These are phyloP conservation scores for Henckelia pumila DNA, from an alignment of 257 asterid genomes.

Conservation along the genomic window DNA sequence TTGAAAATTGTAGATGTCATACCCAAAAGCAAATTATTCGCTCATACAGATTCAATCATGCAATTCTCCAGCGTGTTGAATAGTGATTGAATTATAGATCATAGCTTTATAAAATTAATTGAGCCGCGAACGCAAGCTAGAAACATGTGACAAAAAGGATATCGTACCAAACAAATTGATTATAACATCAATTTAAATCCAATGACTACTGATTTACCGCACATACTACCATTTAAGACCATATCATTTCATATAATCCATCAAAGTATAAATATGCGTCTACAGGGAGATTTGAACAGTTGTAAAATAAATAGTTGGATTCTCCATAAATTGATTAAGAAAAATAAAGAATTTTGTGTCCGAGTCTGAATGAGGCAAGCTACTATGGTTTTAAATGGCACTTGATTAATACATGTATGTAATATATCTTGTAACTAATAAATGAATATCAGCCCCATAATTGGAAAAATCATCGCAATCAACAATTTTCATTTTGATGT, in stretches of 20 bases:
- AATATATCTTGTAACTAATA: too few relatives aligned
- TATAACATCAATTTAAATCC: neutral
- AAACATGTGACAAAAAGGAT: constrained; percentile 13
- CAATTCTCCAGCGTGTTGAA: constrained; percentile 7
- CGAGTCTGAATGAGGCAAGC: neutral
- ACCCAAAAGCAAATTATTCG: constrained; percentile 13
- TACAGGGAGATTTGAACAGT: neutral
- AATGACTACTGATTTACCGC: neutral
- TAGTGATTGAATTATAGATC: constrained; percentile 14
- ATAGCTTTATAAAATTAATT: neutral
- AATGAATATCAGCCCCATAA: neutral
- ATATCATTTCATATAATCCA: neutral
- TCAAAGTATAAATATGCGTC: neutral
- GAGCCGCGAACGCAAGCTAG: neutral
- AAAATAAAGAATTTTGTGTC: constrained; percentile 4
- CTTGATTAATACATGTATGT: too few relatives aligned
- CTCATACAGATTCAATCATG: constrained; percentile 17
- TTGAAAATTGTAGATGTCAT: too few relatives aligned
- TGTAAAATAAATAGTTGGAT: neutral
- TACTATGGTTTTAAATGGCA: neutral
- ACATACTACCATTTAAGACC: neutral
- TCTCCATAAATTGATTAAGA: neutral
- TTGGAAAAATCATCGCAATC: neutral
- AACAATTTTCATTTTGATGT: neutral
- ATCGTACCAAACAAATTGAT: neutral